A percentile compares a stretch with the other conserved stretches of the same genome.
phyloP scores from a whole-genome alignment of 2,329 filamentous ascomycete species.

The Alternaria triticimaculans region DNA sequence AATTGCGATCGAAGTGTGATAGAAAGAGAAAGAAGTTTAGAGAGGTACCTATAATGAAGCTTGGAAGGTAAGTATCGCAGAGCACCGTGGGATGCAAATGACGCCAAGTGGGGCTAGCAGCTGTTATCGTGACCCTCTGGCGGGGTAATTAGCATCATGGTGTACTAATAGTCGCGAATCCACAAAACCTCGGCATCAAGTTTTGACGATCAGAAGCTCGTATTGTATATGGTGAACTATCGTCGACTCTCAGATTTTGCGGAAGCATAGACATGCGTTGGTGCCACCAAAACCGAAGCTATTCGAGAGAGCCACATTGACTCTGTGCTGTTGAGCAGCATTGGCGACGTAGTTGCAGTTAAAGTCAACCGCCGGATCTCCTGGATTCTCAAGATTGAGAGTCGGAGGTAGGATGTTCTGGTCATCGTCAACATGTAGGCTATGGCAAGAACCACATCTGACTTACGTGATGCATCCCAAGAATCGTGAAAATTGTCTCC shows the following conservation, averaged over 20 bases:
- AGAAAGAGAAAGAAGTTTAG: background rate
- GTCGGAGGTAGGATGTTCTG: constrained; percentile 85
- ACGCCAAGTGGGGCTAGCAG: constrained; percentile 25
- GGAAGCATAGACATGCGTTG: constrained; percentile 87
- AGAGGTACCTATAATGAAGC: background rate
- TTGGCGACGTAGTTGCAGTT: constrained; percentile 86
- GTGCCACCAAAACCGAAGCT: constrained; percentile 98
- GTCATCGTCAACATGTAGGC: constrained; percentile 18
- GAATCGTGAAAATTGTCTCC: constrained; percentile 83
- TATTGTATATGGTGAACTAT: background rate
- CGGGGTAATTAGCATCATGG: constrained; percentile 24
- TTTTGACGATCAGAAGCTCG: background rate
- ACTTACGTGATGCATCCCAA: constrained; percentile 79
- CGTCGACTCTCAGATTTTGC: constrained; percentile 41
- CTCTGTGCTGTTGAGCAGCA: constrained; percentile 70
- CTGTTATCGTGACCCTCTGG: constrained; percentile 21
- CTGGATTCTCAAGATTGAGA: constrained; percentile 75
- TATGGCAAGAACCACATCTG: background rate
- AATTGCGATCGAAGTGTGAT: background rate
- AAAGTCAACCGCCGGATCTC: constrained; percentile 65
- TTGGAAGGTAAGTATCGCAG: background rate
- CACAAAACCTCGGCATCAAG: background rate
- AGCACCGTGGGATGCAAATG: constrained; percentile 20
- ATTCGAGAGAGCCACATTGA: constrained; percentile 84
- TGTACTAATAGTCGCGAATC: constrained; percentile 19